These are phyloP conservation scores for Scheffersomyces illinoinensis DNA, from an alignment of 1,139 yeast species.

Conservation along the genomic window DNA sequence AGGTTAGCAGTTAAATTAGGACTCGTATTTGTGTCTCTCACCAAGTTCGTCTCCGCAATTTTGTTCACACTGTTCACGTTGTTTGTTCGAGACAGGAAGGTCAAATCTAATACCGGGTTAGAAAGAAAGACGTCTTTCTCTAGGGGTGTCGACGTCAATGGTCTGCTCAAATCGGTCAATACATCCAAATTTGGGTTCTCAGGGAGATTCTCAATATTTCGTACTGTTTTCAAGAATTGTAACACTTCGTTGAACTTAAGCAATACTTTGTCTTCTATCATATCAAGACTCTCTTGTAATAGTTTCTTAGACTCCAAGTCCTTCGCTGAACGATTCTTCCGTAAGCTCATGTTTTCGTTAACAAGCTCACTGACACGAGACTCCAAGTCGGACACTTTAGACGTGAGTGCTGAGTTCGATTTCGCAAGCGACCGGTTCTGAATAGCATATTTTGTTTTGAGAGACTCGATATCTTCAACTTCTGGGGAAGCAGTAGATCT, in stretches of 20 bases:
- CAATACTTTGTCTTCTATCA: conserved; percentile 43
- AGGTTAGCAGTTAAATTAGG: background rate
- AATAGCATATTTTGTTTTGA: conserved; percentile 8
- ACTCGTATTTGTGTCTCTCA: background rate
- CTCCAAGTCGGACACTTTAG: conserved; percentile 54
- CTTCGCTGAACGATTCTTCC: conserved; percentile 7
- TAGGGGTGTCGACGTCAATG: conserved; percentile 24
- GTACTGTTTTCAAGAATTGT: conserved; percentile 33
- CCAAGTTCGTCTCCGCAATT: background rate
- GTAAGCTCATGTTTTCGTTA: conserved; percentile 12
- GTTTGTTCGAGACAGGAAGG: conserved; percentile 1
- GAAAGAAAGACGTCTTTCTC: conserved; percentile 7
- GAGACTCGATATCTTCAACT: conserved; percentile 1
- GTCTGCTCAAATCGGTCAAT: conserved; percentile 13
- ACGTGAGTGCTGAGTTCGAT: conserved; percentile 52
- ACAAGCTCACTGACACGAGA: conserved; percentile 18
- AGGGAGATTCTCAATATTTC: conserved; percentile 31
- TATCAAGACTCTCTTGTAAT: conserved; percentile 23
- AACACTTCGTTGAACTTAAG: conserved; percentile 46
- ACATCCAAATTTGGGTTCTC: conserved; percentile 18
- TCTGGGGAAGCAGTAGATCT: background rate
- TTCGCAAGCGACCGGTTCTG: conserved; percentile 60
- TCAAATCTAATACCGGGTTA: conserved; percentile 3
- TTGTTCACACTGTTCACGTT: background rate
- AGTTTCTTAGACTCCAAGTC: conserved; percentile 6